phyloP scores from a whole-genome alignment of 768 basidiomycete species.

The Hygrocybe coccinea region DNA sequence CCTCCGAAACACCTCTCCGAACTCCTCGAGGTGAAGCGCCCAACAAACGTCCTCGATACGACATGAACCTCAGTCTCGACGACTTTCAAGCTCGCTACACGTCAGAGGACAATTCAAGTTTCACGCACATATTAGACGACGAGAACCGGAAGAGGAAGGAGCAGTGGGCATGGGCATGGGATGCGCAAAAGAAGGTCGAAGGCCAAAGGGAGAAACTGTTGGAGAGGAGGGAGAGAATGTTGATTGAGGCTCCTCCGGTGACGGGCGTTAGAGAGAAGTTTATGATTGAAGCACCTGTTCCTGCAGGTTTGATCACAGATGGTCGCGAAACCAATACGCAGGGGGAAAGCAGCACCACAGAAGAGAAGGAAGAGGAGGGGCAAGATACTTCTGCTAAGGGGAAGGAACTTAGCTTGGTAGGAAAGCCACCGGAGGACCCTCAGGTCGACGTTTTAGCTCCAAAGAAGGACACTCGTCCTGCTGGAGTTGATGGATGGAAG shows the following conservation, averaged over 20 bases:
- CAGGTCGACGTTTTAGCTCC: conserved; percentile 76
- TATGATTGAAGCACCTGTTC: conserved; percentile 53
- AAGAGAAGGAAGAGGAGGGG: conserved; percentile 19
- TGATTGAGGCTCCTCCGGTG: conserved; percentile 62
- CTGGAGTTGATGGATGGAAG: conserved; percentile 75
- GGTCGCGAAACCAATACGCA: conserved; percentile 14
- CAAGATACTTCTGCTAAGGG: neutral
- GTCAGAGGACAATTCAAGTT: conserved; percentile 96
- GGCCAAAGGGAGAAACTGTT: conserved; percentile 59
- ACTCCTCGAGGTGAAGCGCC: conserved; percentile 42
- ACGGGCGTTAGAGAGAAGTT: conserved; percentile 66
- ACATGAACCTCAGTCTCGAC: conserved; percentile 67
- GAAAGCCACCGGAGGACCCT: conserved; percentile 20
- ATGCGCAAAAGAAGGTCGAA: conserved; percentile 80
- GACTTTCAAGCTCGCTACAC: conserved; percentile 88
- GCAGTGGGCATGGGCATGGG: conserved; percentile 90
- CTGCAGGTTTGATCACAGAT: conserved; percentile 51
- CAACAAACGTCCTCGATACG: conserved; percentile 54
- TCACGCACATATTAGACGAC: conserved; percentile 84
- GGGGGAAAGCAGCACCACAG: conserved; percentile 1
- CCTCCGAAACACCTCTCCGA: conserved; percentile 63
- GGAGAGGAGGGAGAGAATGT: conserved; percentile 60
- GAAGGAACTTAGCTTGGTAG: conserved; percentile 14
- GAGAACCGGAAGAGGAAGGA: conserved; percentile 83
- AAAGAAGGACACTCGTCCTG: conserved; percentile 63